These are phyloP conservation scores for Hericium coralloides DNA, from an alignment of 768 basidiomycete genomes.

Conservation along the genomic window DNA sequence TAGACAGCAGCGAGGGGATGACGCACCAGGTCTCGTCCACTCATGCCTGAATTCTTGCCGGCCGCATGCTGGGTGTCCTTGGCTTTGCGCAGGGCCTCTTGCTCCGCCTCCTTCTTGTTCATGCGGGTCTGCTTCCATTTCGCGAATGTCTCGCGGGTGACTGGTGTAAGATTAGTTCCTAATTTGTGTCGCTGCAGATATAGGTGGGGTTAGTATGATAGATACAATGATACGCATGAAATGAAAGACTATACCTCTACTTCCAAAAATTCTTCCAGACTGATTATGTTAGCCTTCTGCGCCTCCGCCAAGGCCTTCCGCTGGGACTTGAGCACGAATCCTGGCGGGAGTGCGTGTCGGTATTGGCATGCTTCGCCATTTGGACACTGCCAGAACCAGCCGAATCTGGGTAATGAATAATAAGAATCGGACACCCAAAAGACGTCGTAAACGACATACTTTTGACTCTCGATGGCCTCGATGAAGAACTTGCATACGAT, in stretches of 20 bases:
- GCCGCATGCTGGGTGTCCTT: conserved; percentile 77
- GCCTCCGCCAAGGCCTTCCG: conserved; percentile 87
- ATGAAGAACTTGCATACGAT: conserved; percentile 99
- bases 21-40: conserved; percentile 85
- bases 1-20: background rate
- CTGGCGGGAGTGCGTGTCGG: conserved; percentile 90
- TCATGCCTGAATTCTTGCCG: conserved; percentile 90
- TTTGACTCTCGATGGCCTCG: conserved; percentile 88
- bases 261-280: conserved; percentile 94
- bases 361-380: conserved; percentile 88
- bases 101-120: conserved; percentile 91
- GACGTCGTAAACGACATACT: conserved; percentile 31
- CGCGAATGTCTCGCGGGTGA: conserved; percentile 86
- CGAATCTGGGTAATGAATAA: conserved; percentile 40
- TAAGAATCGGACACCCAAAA: background rate
- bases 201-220: background rate
- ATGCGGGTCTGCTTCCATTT: conserved; percentile 92
- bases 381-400: conserved; percentile 96
- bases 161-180: conserved; percentile 82
- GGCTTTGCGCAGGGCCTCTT: conserved; percentile 69
- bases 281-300: conserved; percentile 82
- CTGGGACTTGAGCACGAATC: conserved; percentile 92
- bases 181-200: conserved; percentile 81
- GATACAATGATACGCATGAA: background rate
- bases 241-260: conserved; percentile 60